Evolutionary conservation across 2,329 filamentous ascomycete genomes (phyloP).

Genomic region (Arthrocladium fulminans): DNA sequence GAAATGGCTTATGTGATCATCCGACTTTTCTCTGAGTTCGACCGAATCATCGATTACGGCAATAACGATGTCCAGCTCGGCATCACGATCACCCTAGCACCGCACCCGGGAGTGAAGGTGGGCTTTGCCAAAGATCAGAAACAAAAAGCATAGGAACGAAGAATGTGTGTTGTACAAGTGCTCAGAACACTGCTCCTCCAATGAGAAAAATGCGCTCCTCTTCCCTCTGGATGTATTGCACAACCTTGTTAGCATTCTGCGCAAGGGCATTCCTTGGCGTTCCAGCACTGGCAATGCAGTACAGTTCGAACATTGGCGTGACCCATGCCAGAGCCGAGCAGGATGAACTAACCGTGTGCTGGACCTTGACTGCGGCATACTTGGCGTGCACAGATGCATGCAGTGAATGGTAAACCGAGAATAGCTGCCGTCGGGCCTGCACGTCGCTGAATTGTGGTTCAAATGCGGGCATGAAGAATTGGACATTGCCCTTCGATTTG

Average conservation of each 20-base stretch:
- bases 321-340: slow-evolving; percentile 80
- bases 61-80: slow-evolving; percentile 13
- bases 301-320: slow-evolving; percentile 85
- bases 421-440: slow-evolving; percentile 43
- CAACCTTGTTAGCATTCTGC: slow-evolving; percentile 77
- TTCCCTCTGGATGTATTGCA: slow-evolving; percentile 84
- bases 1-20: slow-evolving; percentile 48
- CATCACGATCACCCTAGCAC: slow-evolving; percentile 19
- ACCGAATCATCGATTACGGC: slow-evolving; percentile 28
- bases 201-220: slow-evolving; percentile 95
- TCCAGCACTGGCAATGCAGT: slow-evolving; percentile 77
- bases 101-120: slow-evolving; percentile 21
- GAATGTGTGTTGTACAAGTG: background rate
- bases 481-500: slow-evolving; percentile 88
- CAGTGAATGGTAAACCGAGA: slow-evolving; percentile 75
- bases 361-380: slow-evolving; percentile 74
- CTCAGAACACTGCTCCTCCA: slow-evolving; percentile 75
- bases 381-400: slow-evolving; percentile 80
- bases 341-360: slow-evolving; percentile 63
- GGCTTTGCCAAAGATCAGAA: slow-evolving; percentile 18
- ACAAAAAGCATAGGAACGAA: background rate
- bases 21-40: slow-evolving; percentile 35
- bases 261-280: slow-evolving; percentile 58
- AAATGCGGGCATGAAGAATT: slow-evolving; percentile 85
- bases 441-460: slow-evolving; percentile 52